These are phyloP conservation scores for Alternaria novae-zelandiae DNA, from an alignment of 2,329 filamentous ascomycete genomes.

Conservation along the genomic window DNA sequence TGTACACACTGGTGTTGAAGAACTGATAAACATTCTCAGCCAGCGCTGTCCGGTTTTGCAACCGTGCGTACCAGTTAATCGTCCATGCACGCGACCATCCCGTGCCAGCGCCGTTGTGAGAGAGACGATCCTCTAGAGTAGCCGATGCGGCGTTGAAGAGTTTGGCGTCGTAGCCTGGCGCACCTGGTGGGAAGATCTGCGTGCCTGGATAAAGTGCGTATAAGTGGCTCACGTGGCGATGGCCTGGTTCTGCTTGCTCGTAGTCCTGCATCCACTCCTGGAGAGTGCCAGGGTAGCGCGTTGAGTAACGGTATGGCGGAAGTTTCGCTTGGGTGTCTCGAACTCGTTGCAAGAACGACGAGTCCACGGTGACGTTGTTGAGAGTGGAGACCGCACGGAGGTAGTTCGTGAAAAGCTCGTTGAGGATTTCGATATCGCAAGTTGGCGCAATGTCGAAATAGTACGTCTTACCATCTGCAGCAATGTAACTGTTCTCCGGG, in stretches of 20 bases:
- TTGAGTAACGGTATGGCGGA: conserved; percentile 26
- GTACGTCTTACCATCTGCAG: conserved; percentile 26
- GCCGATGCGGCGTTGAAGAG: conserved; percentile 39
- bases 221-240: conserved; percentile 60
- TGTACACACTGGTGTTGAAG: conserved; percentile 12
- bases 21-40: conserved; percentile 43
- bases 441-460: conserved; percentile 39
- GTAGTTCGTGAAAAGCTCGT: conserved; percentile 48
- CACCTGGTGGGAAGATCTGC: conserved; percentile 46
- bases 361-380: neutral
- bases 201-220: conserved; percentile 58
- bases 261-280: conserved; percentile 42
- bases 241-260: conserved; percentile 54
- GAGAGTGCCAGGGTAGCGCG: conserved; percentile 34
- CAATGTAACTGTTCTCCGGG: conserved; percentile 48
- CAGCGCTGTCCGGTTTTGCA: conserved; percentile 43
- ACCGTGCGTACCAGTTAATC: conserved; percentile 57
- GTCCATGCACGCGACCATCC: conserved; percentile 62
- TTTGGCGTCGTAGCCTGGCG: conserved; percentile 24
- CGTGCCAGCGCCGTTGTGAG: conserved; percentile 50
- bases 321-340: conserved; percentile 13
- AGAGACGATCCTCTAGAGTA: conserved; percentile 41
- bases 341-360: conserved; percentile 1
- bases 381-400: conserved; percentile 13
- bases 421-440: conserved; percentile 56